A percentile compares a stretch with the other conserved stretches of the same genome.
Conservation (phyloP, 805 yeast species). For the Candida sithepensis region DNA sequence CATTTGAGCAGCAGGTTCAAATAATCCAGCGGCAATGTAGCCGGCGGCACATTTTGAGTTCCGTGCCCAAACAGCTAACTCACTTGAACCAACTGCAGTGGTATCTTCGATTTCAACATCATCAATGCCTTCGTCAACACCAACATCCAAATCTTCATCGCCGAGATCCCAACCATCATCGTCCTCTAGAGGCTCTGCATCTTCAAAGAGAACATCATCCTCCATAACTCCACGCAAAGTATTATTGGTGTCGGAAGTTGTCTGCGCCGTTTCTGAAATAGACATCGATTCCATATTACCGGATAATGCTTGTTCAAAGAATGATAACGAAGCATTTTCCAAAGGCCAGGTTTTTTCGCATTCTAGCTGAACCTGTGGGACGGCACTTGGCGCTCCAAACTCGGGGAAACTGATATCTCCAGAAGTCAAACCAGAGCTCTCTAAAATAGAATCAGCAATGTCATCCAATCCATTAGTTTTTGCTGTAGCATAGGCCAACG, state of each 20-base stretch:
- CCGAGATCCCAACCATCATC: constrained; percentile 80
- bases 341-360: constrained; percentile 73
- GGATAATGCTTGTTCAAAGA: constrained; percentile 77
- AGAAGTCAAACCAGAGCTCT: constrained; percentile 62
- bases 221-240: constrained; percentile 27
- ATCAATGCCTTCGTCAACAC: constrained; percentile 35
- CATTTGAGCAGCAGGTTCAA: constrained; percentile 92
- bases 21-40: constrained; percentile 93
- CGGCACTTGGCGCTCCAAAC: constrained; percentile 36
- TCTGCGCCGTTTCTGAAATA: constrained; percentile 36
- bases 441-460: constrained; percentile 67
- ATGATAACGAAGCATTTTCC: constrained; percentile 65
- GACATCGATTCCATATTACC: constrained; percentile 71
- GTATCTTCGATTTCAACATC: constrained; percentile 33
- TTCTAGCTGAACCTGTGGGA: constrained; percentile 48
- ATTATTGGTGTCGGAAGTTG: neutral
- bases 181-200: constrained; percentile 49
- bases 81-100: constrained; percentile 44
- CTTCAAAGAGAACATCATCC: constrained; percentile 35
- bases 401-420: constrained; percentile 48
- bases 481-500: constrained; percentile 92
- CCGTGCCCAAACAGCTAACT: constrained; percentile 77
- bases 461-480: constrained; percentile 78
- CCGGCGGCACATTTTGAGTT: constrained; percentile 89
- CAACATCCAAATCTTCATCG: constrained; percentile 73